Evolutionary conservation across 305 asterid genomes (phyloP), one percentile per base, ranked within the genome.

Genomic region (Andrographis paniculata): DNA sequence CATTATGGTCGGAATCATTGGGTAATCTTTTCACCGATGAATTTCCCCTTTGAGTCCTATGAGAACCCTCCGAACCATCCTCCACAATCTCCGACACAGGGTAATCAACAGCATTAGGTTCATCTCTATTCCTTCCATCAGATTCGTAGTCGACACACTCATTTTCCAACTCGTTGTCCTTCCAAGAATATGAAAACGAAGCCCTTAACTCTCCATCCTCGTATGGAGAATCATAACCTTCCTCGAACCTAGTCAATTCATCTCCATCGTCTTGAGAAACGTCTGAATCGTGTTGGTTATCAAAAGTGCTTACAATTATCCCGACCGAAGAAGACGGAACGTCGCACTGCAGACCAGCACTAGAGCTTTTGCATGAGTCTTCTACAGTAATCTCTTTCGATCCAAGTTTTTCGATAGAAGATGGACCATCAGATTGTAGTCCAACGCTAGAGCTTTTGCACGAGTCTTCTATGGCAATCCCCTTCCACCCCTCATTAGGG

Each of bases 161-260:
- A 62, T 66, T 65, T 58, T 74, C 84, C 42, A 67, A 20, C 52
- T 66, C 87, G 69, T 68, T 71, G 35, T 66, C 91, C 64, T 75
- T 93, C 87, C 73, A 79, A 0, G 72, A 57, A 58, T 59, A 72
- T 45, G 69, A 48, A 59, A 55, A 67, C 5, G 92, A 70, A 53
- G 75, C 84, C 69, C 85, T 78, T 61, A 91, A 68, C 65, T 91
- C 99, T 38, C 96, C 89, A 67, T 91, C 99, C 75, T 80, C 99
- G 17, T 68, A 82, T 5, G 99, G 84, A 60, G 99, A 91, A 68
- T 83, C 96, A 65, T 78, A 75, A 52, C 76, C 88, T 67, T 49
- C 82, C 56, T 63, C 72, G 42, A 55, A 54, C 40, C 58, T 58
- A 42, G 70, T 55, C 48, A 27, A 22, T 17, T 53, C 60, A 56